These are phyloP conservation scores for Calocybe indica DNA, from an alignment of 768 basidiomycete genomes.

Conservation along the genomic window DNA sequence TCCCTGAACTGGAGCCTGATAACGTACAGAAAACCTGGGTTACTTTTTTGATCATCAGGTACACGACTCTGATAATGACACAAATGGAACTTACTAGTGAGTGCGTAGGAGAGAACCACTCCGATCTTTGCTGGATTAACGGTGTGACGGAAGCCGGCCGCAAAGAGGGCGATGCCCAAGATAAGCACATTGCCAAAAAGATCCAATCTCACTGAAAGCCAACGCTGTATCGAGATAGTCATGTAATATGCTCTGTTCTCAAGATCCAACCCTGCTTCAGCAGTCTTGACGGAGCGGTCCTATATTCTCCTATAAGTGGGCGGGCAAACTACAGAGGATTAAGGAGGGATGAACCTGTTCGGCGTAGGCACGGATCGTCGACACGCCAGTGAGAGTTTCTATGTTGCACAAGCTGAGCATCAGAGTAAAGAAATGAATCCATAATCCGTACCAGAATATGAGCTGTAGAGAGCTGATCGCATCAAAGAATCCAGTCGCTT, in stretches of 20 bases:
- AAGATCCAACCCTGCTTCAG: constrained; percentile 47
- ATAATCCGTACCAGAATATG: constrained; percentile 42
- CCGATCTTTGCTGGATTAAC: constrained; percentile 46
- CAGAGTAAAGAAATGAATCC: background rate
- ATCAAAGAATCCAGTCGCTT: constrained; percentile 62
- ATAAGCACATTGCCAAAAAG: constrained; percentile 60
- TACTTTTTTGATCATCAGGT: constrained; percentile 20
- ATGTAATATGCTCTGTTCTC: constrained; percentile 62
- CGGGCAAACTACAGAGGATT: background rate
- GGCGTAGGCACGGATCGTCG: constrained; percentile 56
- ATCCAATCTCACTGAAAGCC: constrained; percentile 59
- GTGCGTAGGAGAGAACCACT: constrained; percentile 45
- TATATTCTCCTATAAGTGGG: constrained; percentile 12
- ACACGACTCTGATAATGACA: background rate
- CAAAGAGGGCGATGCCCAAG: constrained; percentile 65
- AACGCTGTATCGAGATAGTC: constrained; percentile 58
- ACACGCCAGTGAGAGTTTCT: constrained; percentile 60
- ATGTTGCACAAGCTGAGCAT: background rate
- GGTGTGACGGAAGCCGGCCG: constrained; percentile 50
- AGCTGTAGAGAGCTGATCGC: constrained; percentile 51
- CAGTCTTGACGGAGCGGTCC: constrained; percentile 41
- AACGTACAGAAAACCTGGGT: constrained; percentile 40
- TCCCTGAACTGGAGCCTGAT: background rate
- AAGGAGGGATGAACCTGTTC: constrained; percentile 32
- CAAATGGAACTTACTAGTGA: constrained; percentile 32